Conservation (phyloP, 331 rosid genomes). For the Rosa hybrid region DNA sequence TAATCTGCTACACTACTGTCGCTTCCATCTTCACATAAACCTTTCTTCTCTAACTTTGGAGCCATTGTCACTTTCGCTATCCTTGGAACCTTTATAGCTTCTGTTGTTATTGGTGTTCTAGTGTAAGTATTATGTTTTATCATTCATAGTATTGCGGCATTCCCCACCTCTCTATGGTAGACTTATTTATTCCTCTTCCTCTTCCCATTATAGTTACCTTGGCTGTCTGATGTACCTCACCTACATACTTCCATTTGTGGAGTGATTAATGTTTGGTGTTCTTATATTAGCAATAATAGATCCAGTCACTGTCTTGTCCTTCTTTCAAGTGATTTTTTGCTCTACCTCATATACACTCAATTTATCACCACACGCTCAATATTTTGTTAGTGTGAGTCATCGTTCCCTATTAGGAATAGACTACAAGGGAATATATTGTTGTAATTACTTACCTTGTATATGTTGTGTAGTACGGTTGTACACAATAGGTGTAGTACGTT, state of each 20-base stretch:
- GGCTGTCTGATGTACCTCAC: constrained; percentile 79
- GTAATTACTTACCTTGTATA: too few relatives aligned
- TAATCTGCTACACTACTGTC: constrained; percentile 12
- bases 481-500: too few relatives aligned
- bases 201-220: constrained; percentile 67
- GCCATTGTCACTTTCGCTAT: constrained; percentile 95
- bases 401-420: too few relatives aligned
- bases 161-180: background rate
- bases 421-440: too few relatives aligned
- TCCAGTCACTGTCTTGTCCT: constrained; percentile 93
- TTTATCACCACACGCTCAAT: background rate
- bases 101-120: constrained; percentile 76
- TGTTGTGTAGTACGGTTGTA: too few relatives aligned
- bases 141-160: constrained; percentile 13
- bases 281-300: constrained; percentile 89
- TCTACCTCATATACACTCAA: background rate
- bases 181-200: constrained; percentile 16
- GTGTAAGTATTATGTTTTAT: constrained; percentile 55
- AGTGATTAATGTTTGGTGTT: constrained; percentile 97
- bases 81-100: constrained; percentile 81
- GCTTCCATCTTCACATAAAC: constrained; percentile 56
- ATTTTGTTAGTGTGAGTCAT: too few relatives aligned
- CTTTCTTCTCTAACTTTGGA: constrained; percentile 95
- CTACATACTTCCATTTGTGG: constrained; percentile 89
- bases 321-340: constrained; percentile 71